Base-by-base conservation (phyloP, 768 basidiomycete species). In the Podaxis pistillaris region DNA sequence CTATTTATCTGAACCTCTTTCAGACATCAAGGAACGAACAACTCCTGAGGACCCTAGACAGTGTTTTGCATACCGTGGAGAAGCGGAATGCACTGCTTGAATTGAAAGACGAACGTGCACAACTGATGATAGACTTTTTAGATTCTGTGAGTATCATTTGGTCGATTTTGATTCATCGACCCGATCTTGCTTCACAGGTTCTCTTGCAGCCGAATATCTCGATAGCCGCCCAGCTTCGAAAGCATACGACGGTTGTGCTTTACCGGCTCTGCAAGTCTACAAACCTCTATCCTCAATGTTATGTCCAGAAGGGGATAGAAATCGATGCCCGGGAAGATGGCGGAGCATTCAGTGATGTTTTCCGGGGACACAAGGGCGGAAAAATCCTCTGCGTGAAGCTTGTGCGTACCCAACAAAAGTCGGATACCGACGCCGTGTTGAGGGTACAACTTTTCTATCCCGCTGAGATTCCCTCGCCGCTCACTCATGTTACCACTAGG, bases 71-170 rank as follows among this genome's bases (percentile, higher is more conserved):
- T 30, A 30, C 7, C 7, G 28, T 30, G 28, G 40, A n/a, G 17
- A 41, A 41, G 17, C 12, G 40, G 40, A 41, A 41, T 12, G 46
- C 46, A 3, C n/a, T 47, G n/a, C 46, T 8, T n/a, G 46, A 47
- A n/a, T 47, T 47, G n/a, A 47, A 19, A 47, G 46, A 17, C 8
- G 46, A 47, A 12, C 46, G n/a, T 3, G 46, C 46, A 12, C 46
- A 47, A 47, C 19, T 19, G n/a, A 17, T 47, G 19, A 47, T 47
- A 47, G 46, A 47, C n/a, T 47, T n/a, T 47, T 47, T 47, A 9
- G 8, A 47, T 47, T 47, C 22, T 8, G 46, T 47, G n/a, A 19
- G 46, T n/a, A 84, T 96, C 75, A 84, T 97, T 65, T 72, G 97
- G 64, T 88, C 96, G 63, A 84, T 30, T 6, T 94, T 1, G 89